Conservation (phyloP, 192 early-diverging fungal species). For the Dimargaris cristalligena region DNA sequence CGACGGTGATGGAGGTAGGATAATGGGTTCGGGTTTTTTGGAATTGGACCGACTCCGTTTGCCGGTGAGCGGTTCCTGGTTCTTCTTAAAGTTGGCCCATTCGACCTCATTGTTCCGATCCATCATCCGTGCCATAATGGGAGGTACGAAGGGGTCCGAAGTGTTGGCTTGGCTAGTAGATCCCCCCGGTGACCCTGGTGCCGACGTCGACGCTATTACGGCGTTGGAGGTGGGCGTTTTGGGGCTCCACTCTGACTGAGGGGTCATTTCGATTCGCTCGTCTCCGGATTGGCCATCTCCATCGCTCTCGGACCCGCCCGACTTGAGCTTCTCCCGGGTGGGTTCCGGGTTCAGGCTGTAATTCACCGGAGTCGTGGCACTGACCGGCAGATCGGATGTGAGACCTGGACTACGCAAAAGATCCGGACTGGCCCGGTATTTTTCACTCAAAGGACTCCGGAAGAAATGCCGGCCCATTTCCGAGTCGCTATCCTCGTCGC, state of each 20-base stretch:
- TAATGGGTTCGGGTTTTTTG: neutral
- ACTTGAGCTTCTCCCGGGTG: neutral
- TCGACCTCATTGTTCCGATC: neutral
- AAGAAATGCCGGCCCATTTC: neutral
- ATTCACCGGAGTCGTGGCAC: neutral
- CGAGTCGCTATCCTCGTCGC: neutral
- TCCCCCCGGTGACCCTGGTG: too few relatives aligned
- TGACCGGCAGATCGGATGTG: neutral
- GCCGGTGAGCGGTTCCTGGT: too few relatives aligned
- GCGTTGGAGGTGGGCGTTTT: too few relatives aligned
- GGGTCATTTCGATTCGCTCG: neutral
- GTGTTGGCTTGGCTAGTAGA: too few relatives aligned
- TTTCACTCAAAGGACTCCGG: neutral
- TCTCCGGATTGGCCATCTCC: neutral
- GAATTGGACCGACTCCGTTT: too few relatives aligned
- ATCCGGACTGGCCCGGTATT: neutral
- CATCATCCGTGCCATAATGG: neutral
- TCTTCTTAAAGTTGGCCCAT: too few relatives aligned
- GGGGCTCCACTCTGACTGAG: too few relatives aligned
- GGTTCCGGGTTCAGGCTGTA: neutral
- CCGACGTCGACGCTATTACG: too few relatives aligned
- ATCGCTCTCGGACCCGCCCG: neutral
- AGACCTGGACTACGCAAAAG: neutral
- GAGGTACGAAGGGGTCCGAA: too few relatives aligned
- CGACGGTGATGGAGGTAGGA: neutral